These are phyloP conservation scores for Chaetomium globosum DNA, from an alignment of 2,329 filamentous ascomycete genomes.

Conservation along the genomic window DNA sequence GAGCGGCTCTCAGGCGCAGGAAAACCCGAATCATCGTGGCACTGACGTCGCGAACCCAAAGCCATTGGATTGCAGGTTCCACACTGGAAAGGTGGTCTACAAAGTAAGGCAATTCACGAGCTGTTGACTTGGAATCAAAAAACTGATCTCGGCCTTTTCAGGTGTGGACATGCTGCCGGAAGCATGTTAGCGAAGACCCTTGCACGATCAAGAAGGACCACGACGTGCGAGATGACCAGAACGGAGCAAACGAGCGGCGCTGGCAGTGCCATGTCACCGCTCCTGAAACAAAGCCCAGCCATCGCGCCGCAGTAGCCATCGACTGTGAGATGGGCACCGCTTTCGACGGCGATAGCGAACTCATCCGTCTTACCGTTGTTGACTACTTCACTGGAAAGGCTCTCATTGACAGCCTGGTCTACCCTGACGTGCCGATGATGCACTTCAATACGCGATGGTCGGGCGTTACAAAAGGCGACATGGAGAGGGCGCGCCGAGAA, in stretches of 20 bases:
- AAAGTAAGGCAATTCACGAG: not conserved
- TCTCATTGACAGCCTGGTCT: constrained; percentile 56
- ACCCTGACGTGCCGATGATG: constrained; percentile 49
- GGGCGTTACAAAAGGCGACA: constrained; percentile 48
- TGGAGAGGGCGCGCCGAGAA: constrained; percentile 43
- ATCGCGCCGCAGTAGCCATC: constrained; percentile 37
- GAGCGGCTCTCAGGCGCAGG: not conserved
- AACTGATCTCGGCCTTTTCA: constrained; percentile 2
- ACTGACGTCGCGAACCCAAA: not conserved
- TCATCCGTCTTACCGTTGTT: constrained; percentile 55
- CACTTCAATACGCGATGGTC: constrained; percentile 56
- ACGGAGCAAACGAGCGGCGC: not conserved
- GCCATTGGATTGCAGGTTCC: not conserved
- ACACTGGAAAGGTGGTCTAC: constrained; percentile 2
- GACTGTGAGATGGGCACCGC: constrained; percentile 61
- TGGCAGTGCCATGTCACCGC: constrained; percentile 26
- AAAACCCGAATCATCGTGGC: not conserved
- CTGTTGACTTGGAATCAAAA: not conserved
- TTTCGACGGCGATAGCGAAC: constrained; percentile 49
- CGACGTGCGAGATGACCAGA: not conserved
- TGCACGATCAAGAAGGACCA: constrained; percentile 17
- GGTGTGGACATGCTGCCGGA: constrained; percentile 26
- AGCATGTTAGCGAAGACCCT: constrained; percentile 3
- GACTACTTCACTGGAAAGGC: constrained; percentile 54
- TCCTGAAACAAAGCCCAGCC: not conserved